phyloP scores from a whole-genome alignment of 208 protist species.

The Wallacemonas collosoma region DNA sequence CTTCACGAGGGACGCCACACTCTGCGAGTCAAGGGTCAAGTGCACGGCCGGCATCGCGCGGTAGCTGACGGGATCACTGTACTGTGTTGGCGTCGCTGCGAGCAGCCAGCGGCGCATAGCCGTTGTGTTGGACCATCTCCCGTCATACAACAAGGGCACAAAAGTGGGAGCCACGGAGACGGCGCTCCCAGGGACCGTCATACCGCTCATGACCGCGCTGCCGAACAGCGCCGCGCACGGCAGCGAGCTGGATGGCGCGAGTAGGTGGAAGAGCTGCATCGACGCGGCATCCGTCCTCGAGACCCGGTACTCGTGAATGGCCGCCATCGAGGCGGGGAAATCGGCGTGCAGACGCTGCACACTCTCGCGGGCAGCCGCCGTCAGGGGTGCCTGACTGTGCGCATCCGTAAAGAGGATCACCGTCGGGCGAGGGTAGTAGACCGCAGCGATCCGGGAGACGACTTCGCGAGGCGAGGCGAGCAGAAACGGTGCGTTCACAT shows the following conservation, averaged over 20 bases:
- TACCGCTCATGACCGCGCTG: constrained; percentile 1
- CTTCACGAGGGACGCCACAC: constrained; percentile 8
- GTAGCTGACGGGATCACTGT: constrained; percentile 42
- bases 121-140: background rate
- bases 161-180: constrained; percentile 9
- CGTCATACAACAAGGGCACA: background rate
- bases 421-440: constrained; percentile 17
- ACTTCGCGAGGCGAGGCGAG: background rate
- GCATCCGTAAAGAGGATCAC: constrained; percentile 15
- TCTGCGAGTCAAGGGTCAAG: constrained; percentile 23
- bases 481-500: background rate
- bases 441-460: background rate
- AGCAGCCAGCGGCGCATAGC: constrained; percentile 42
- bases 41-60: constrained; percentile 31
- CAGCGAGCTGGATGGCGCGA: background rate
- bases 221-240: constrained; percentile 14
- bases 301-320: background rate
- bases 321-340: background rate
- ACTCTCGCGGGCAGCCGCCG: constrained; percentile 1
- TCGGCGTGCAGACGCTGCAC: background rate
- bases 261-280: background rate
- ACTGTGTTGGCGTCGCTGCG: constrained; percentile 32
- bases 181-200: constrained; percentile 1
- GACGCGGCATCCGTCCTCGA: background rate
- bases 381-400: constrained; percentile 1